These are phyloP conservation scores for Neopestalotiopsis sp. DNA, from an alignment of 2,329 filamentous ascomycete species.

Conservation along the genomic window DNA sequence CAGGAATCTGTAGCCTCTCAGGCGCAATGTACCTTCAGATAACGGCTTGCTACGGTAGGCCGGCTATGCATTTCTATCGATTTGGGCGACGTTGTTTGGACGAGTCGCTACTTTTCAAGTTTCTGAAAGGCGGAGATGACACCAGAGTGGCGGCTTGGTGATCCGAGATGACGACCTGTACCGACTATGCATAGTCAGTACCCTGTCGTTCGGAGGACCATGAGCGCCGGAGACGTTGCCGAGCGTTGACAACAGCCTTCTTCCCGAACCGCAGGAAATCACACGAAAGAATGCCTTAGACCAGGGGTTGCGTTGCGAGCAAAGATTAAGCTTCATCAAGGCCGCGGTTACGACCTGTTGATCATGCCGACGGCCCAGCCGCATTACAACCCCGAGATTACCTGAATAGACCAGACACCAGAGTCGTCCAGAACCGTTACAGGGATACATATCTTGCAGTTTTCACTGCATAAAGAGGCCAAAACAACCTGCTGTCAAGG, in stretches of 20 bases:
- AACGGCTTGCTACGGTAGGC: neutral
- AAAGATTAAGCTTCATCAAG: neutral
- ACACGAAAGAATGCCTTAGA: neutral
- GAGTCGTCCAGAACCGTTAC: neutral
- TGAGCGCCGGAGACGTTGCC: neutral
- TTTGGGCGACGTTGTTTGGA: neutral
- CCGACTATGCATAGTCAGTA: neutral
- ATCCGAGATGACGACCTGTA: constrained; percentile 1
- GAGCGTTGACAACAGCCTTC: neutral
- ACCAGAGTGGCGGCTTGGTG: neutral
- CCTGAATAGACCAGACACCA: neutral
- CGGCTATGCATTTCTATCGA: neutral
- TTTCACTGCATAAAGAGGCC: neutral
- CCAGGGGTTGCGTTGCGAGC: neutral
- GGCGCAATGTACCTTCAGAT: neutral
- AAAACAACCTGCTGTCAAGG: neutral
- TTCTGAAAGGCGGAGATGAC: neutral
- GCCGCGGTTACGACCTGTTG: neutral
- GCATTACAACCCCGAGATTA: neutral
- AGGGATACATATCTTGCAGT: neutral
- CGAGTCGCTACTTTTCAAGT: neutral
- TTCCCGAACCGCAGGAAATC: neutral
- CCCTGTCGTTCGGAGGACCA: neutral
- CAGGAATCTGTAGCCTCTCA: neutral
- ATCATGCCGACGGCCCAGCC: neutral